These are phyloP conservation scores for Diplodia scrobiculata DNA, from an alignment of 2,329 filamentous ascomycete genomes.

Conservation along the genomic window DNA sequence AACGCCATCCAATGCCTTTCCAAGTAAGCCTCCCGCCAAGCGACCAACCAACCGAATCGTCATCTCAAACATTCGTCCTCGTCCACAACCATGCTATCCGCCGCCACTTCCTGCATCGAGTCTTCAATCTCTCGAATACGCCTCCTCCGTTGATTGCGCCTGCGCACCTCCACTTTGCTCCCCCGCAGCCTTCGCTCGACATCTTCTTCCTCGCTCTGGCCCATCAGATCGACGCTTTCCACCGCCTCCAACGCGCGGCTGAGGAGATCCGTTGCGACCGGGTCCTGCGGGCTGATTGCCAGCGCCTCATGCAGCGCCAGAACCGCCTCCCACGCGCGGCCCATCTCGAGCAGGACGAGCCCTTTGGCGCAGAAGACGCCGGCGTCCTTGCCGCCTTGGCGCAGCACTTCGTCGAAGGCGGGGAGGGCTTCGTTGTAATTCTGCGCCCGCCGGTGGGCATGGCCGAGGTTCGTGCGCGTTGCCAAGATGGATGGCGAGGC, in stretches of 20 bases:
- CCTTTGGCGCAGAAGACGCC: constrained; percentile 81
- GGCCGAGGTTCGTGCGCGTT: constrained; percentile 84
- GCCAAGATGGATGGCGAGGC: constrained; percentile 70
- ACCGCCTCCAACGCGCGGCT: constrained; percentile 62
- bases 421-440: constrained; percentile 70
- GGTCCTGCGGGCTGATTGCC: constrained; percentile 75
- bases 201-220: constrained; percentile 32
- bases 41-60: not conserved
- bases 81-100: constrained; percentile 29
- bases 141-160: constrained; percentile 14
- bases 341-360: constrained; percentile 77
- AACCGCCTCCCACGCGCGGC: constrained; percentile 73
- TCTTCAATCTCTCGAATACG: constrained; percentile 15
- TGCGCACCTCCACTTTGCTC: constrained; percentile 18
- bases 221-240: constrained; percentile 30
- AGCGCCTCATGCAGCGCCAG: constrained; percentile 81
- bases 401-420: constrained; percentile 84
- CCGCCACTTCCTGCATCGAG: constrained; percentile 3
- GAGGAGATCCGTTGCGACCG: constrained; percentile 76
- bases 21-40: not conserved
- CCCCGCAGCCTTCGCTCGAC: constrained; percentile 20
- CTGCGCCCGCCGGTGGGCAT: constrained; percentile 75
- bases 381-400: constrained; percentile 77
- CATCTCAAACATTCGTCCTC: constrained; percentile 4
- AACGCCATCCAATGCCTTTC: constrained; percentile 23